Base-by-base conservation (phyloP, 345 rosid species). In the Gossypium bickii region DNA sequence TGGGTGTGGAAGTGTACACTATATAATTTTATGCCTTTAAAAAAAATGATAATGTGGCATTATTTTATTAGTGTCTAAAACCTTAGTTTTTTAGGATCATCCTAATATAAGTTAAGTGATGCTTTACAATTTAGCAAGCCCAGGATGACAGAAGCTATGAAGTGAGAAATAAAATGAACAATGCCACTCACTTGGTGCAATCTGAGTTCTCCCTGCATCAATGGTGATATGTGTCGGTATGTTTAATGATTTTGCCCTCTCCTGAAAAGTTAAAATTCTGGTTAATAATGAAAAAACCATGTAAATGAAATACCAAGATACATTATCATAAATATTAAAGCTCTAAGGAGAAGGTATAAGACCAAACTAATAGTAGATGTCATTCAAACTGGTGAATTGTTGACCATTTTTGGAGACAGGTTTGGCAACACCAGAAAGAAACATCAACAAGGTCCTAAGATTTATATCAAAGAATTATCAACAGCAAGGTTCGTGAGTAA, bases 161-260 rank as follows among this genome's bases (percentile, higher is more conserved):
- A 70, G 22, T 20, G 73, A 2, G 34, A 43, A 16, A 70, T 51
- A 72, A 53, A 70, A 74, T 57, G 44, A 72, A 56, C 22, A 57
- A 17, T 72, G 65, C 73, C 77, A 93, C 99, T 89, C 78, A 95
- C 98, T 93, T 76, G 99, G 99, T 51, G 98, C 98, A 59, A 95
- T 95, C 83, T 93, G 99, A 1, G 98, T 95, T 80, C 97, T 91
- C 81, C 99, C 99, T 8, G 99, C 99, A 86, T 95, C 99, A 56
- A 95, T 86, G 38, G 99, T 95, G 56, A 95, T 85, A 86, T 95
- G 98, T 59, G 97, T 93, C 18, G 98, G 99, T 80, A 95, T 72
- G 49, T 93, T 90, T 73, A 95, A 90, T 53, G 88, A 82, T 81
- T 89, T 91, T 52, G 98, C 98, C 81, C 88, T 92, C 73, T 89